phyloP scores from a whole-genome alignment of 352 stramenopile genomes.

The Phytophthora fragariae region DNA sequence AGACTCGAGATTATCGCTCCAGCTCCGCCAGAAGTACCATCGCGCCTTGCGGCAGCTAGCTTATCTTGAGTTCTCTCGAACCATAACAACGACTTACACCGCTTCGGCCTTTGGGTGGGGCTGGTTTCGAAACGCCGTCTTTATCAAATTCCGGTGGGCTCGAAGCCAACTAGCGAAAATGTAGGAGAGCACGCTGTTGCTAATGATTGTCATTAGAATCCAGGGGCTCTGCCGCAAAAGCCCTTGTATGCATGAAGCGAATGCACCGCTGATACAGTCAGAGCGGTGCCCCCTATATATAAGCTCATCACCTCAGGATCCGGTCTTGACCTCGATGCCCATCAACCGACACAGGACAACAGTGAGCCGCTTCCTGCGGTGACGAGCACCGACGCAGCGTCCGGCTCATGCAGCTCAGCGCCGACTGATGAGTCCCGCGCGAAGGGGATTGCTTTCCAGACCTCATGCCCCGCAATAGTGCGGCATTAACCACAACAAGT shows the following conservation, averaged over 20 bases:
- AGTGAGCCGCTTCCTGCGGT: not conserved
- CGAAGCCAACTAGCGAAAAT: conserved; percentile 2
- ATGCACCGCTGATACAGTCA: too few relatives aligned
- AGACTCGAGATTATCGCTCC: too few relatives aligned
- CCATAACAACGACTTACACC: too few relatives aligned
- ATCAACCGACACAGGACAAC: conserved; percentile 1
- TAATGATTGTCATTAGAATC: not conserved
- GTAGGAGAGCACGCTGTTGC: not conserved
- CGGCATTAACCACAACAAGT: not conserved
- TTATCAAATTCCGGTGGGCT: not conserved
- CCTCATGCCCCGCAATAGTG: too few relatives aligned
- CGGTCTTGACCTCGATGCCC: not conserved
- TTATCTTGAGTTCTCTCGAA: too few relatives aligned
- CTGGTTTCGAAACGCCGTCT: not conserved
- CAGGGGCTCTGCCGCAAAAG: too few relatives aligned
- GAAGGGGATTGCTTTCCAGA: not conserved
- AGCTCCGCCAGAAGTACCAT: too few relatives aligned
- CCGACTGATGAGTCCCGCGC: not conserved
- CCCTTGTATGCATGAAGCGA: too few relatives aligned
- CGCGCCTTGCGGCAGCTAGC: too few relatives aligned
- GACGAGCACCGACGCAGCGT: conserved; percentile 24
- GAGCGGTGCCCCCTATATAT: not conserved
- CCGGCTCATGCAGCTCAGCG: not conserved
- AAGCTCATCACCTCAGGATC: conserved; percentile 14
- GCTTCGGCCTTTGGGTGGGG: too few relatives aligned